Conservation (phyloP, 2,329 filamentous ascomycete genomes). For the Fusarium acutatum region DNA sequence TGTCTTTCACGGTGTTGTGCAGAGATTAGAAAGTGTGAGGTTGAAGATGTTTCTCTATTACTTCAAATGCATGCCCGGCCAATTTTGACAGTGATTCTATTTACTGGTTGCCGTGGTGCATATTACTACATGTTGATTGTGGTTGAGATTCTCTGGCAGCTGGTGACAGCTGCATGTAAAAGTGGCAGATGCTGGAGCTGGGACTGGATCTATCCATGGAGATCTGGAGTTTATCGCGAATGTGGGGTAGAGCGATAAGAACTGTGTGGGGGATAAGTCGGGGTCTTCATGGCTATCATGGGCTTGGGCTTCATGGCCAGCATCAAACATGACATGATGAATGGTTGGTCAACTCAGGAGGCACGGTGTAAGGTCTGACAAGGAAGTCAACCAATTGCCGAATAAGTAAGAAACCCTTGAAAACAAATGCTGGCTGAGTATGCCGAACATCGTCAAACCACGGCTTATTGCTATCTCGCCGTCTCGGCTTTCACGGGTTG, state of each 20-base stretch:
- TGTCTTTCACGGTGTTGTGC: not conserved
- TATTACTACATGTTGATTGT: not conserved
- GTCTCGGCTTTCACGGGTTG: constrained; percentile 43
- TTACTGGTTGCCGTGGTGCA: constrained; percentile 2
- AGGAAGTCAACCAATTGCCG: not conserved
- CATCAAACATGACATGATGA: not conserved
- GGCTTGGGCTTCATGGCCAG: not conserved
- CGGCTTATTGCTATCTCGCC: constrained; percentile 40
- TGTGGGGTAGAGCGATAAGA: constrained; percentile 38
- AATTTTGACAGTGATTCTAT: not conserved
- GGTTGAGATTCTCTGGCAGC: constrained; percentile 12
- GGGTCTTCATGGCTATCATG: constrained; percentile 4
- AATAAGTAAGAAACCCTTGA: not conserved
- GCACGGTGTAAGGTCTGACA: not conserved
- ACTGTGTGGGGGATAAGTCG: constrained; percentile 27
- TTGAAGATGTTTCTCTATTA: not conserved
- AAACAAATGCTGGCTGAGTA: constrained; percentile 5
- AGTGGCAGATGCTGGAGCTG: not conserved
- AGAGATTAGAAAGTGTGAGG: not conserved
- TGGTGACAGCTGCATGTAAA: constrained; percentile 1
- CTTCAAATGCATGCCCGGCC: not conserved
- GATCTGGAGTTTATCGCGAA: constrained; percentile 26
- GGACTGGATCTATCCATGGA: constrained; percentile 9
- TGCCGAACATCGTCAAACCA: constrained; percentile 38
- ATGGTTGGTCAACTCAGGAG: not conserved